Percentiles rank a stretch among this genome's conserved stretches.
phyloP scores from a whole-genome alignment of 805 yeast genomes.

The Candida nitratophila region DNA sequence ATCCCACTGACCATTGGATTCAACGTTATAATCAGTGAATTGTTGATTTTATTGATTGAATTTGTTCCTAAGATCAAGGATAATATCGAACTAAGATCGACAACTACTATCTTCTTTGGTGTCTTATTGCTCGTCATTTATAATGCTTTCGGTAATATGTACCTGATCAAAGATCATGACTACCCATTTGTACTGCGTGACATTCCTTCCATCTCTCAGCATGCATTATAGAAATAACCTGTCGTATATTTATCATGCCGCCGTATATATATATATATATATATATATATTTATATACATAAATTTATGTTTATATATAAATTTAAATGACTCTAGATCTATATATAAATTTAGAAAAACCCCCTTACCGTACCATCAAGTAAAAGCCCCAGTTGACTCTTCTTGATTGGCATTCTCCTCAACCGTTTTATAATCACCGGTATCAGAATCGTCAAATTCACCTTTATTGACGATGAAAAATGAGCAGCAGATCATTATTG shows the following conservation, averaged over 20 bases:
- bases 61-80: neutral
- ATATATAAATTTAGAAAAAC: too few species aligned
- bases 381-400: too few species aligned
- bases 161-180: conserved; percentile 35
- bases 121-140: conserved; percentile 29
- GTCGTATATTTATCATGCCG: too few species aligned
- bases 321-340: neutral
- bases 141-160: conserved; percentile 37
- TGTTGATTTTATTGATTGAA: conserved; percentile 34
- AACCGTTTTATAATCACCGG: neutral
- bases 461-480: conserved; percentile 78
- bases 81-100: neutral
- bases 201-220: neutral
- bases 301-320: neutral
- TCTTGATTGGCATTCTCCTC: too few species aligned
- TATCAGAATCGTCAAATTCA: conserved; percentile 51
- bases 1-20: conserved; percentile 43
- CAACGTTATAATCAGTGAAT: conserved; percentile 39
- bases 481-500: conserved; percentile 69
- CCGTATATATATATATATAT: too few species aligned
- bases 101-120: conserved; percentile 16
- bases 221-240: neutral
- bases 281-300: too few species aligned
- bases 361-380: too few species aligned
- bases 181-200: conserved; percentile 36